Percentiles rank a stretch among this genome's conserved stretches.
phyloP scores from a whole-genome alignment of 2,329 filamentous ascomycete genomes.

The Aspergillus sergii region DNA sequence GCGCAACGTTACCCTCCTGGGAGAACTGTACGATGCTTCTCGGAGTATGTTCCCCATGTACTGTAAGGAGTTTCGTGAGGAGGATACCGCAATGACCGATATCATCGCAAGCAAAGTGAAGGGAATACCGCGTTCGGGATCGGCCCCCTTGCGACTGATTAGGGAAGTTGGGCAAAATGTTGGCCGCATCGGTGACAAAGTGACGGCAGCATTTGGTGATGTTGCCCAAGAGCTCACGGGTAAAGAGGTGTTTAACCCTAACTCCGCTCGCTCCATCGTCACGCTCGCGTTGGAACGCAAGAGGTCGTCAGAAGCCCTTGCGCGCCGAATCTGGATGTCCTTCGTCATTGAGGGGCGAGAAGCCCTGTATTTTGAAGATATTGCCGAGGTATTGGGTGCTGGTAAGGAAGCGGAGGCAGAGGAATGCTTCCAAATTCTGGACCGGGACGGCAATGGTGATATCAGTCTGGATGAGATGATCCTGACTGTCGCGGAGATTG shows the following conservation, averaged over 20 bases:
- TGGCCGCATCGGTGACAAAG: slow-evolving; percentile 84
- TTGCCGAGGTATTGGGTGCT: slow-evolving; percentile 82
- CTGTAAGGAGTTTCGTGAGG: slow-evolving; percentile 84
- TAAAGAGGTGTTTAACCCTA: slow-evolving; percentile 92
- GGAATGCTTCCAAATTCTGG: slow-evolving; percentile 78
- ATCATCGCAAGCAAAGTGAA: slow-evolving; percentile 53
- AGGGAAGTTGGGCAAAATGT: slow-evolving; percentile 71
- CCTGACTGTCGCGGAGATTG: slow-evolving; percentile 79
- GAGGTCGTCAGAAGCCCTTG: slow-evolving; percentile 83
- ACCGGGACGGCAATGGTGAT: slow-evolving; percentile 88
- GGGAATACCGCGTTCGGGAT: slow-evolving; percentile 58
- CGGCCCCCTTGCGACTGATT: slow-evolving; percentile 78
- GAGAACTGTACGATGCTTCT: slow-evolving; percentile 87
- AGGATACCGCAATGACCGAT: slow-evolving; percentile 90
- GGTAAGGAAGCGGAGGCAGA: slow-evolving; percentile 76
- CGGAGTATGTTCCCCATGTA: slow-evolving; percentile 88
- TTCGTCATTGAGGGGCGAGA: slow-evolving; percentile 91
- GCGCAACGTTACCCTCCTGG: slow-evolving; percentile 77
- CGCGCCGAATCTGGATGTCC: slow-evolving; percentile 96
- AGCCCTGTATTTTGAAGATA: slow-evolving; percentile 75
- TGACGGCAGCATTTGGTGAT: slow-evolving; percentile 90
- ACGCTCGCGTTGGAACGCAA: slow-evolving; percentile 85
- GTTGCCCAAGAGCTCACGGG: slow-evolving; percentile 93
- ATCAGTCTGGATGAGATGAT: slow-evolving; percentile 96
- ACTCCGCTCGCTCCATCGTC: slow-evolving; percentile 85